Conservation (phyloP, 345 rosid genomes). For the Populus deltoides region DNA sequence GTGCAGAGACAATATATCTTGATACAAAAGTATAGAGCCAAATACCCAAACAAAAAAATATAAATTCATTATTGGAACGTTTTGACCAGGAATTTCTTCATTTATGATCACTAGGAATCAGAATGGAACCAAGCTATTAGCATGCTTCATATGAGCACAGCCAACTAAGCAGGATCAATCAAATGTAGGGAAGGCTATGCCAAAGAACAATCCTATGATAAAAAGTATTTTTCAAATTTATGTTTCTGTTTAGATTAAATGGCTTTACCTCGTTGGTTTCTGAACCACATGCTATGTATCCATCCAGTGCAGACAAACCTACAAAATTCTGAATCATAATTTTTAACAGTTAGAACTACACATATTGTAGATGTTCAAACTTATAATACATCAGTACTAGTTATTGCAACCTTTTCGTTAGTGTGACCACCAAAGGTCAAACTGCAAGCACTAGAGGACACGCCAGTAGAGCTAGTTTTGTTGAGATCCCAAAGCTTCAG, state of each 20-base stretch:
- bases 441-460: constrained; percentile 1
- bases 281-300: constrained; percentile 25
- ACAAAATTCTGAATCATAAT: constrained; percentile 9
- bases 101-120: too few species aligned
- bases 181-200: neutral
- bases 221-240: neutral
- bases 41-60: too few species aligned
- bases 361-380: neutral
- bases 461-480: constrained; percentile 5
- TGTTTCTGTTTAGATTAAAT: neutral
- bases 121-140: too few species aligned
- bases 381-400: neutral
- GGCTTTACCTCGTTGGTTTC: constrained; percentile 20
- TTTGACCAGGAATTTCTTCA: too few species aligned
- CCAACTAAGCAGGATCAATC: too few species aligned
- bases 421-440: constrained; percentile 18
- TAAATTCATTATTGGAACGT: too few species aligned
- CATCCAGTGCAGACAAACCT: constrained; percentile 9
- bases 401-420: constrained; percentile 13
- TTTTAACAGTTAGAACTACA: neutral
- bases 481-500: constrained; percentile 24
- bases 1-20: neutral
- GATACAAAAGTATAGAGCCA: neutral
- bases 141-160: too few species aligned
- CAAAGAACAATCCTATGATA: neutral